Evolutionary conservation across 1,139 yeast species (phyloP), one percentile per base, ranked within the genome.

Genomic region (Eremothecium coryli): DNA sequence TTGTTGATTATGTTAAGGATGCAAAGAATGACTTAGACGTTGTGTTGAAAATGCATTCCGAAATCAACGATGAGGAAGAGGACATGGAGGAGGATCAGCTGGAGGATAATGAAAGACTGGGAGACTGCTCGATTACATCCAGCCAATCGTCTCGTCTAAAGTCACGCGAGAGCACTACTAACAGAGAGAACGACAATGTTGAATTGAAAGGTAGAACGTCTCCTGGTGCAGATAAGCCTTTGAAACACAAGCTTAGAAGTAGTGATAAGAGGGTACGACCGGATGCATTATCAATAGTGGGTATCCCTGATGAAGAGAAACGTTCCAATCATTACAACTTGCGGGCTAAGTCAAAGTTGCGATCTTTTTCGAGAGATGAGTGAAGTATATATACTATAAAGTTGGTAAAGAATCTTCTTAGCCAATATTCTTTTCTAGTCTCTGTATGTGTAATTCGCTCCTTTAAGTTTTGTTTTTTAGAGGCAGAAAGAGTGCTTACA

Each of bases 1-100:
- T 62, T 20, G 49, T 60, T 2, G 45, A 50, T 14, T 59, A 56
- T 43, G 58, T 59, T 1, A 52, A 60, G 8, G 50, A 50, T 4
- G 49, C 60, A 11, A 44, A 52, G 22, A 42, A 51, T n/a, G 58
- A 56, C 36, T 36, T 53, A 11, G 48, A 52, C n/a, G 39, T 41
- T 4, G 42, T 48, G 1, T 34, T 50, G 16, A 40, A 43, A 21
- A 42, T 38, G 22, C 37, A 28, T 21, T 34, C 31, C n/a, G 39
- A 40, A 7, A 17, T 22, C 17, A 39, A 32, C 26, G 38, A 18
- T 17, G 34, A 36, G 2, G 32, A 29, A 21, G 29, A 29, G 26
- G 7, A 22, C 21, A 13, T 21, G 12, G 14, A 26, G 10, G 28
- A 26, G 18, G 42, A 30, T 26, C 10, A 22, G 18, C 8, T 6